These are phyloP conservation scores for Proliferodiscus dingleyae DNA, from an alignment of 2,329 filamentous ascomycete species.

Conservation along the genomic window DNA sequence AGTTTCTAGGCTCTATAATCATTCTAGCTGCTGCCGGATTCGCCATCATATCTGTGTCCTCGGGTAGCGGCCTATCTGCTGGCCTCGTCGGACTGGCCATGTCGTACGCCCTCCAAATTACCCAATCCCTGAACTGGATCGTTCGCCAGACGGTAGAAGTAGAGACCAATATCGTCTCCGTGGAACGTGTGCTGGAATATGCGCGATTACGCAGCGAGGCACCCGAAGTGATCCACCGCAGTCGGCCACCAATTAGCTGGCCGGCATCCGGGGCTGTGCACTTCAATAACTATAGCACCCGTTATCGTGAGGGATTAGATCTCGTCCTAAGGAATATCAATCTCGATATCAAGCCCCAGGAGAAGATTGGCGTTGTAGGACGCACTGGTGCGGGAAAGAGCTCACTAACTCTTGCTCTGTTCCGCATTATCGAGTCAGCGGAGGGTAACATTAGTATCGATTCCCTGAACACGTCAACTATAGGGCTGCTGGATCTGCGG, in stretches of 20 bases:
- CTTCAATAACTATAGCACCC: conserved; percentile 90
- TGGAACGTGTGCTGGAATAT: conserved; percentile 96
- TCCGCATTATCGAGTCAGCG: conserved; percentile 88
- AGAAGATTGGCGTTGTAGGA: conserved; percentile 97
- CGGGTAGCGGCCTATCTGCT: conserved; percentile 55
- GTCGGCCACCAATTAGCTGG: conserved; percentile 85
- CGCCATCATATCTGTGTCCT: conserved; percentile 73
- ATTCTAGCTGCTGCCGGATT: conserved; percentile 84
- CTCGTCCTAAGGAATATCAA: conserved; percentile 90
- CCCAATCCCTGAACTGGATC: conserved; percentile 97
- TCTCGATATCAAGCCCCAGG: conserved; percentile 87
- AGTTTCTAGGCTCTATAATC: conserved; percentile 92
- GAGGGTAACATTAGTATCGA: conserved; percentile 86
- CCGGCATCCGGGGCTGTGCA: conserved; percentile 82
- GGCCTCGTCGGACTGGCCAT: conserved; percentile 89
- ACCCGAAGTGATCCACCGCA: conserved; percentile 85
- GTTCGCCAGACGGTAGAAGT: conserved; percentile 97
- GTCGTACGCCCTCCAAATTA: conserved; percentile 97
- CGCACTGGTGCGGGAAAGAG: conserved; percentile 96
- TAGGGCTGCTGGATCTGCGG: conserved; percentile 84
- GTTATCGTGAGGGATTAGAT: conserved; percentile 85
- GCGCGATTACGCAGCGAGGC: conserved; percentile 87
- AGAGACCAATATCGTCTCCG: conserved; percentile 99
- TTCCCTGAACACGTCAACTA: conserved; percentile 79
- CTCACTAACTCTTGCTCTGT: conserved; percentile 84